Percentiles rank a stretch among this genome's conserved stretches.
phyloP scores from a whole-genome alignment of 148 eudicot species.

The Selenicereus undatus region DNA sequence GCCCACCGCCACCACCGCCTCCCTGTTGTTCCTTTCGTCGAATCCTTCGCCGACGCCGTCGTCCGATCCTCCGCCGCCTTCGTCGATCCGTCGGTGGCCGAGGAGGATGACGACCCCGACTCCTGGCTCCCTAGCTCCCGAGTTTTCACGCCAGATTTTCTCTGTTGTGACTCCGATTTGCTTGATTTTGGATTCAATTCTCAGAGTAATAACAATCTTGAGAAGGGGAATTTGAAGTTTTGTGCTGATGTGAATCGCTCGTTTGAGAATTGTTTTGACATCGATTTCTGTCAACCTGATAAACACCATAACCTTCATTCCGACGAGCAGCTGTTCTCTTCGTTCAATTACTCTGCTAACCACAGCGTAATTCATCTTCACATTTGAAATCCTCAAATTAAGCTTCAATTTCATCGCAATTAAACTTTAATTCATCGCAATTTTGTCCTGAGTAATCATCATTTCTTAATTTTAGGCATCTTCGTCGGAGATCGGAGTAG shows the following conservation, averaged over 20 bases:
- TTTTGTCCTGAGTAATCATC: background rate
- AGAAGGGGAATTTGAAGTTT: conserved; percentile 16
- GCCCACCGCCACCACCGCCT: conserved; percentile 70
- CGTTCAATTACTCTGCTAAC: conserved; percentile 16
- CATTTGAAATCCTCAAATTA: background rate
- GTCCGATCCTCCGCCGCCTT: no score
- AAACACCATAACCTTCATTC: conserved; percentile 37
- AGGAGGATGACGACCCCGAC: conserved; percentile 37
- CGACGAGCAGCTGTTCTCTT: conserved; percentile 28
- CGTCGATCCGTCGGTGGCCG: conserved; percentile 3
- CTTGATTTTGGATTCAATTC: conserved; percentile 35
- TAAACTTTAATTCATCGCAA: background rate
- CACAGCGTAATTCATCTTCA: conserved; percentile 20
- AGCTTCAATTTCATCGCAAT: background rate
- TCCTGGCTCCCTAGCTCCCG: conserved; percentile 44
- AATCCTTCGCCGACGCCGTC: conserved; percentile 22
- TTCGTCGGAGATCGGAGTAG: conserved; percentile 80
- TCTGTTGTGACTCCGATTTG: conserved; percentile 36
- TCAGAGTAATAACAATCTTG: conserved; percentile 5
- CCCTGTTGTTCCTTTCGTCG: conserved; percentile 52
- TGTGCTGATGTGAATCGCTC: conserved; percentile 7
- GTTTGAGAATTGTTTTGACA: conserved; percentile 47
- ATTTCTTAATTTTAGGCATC: conserved; percentile 50
- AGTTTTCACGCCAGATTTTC: conserved; percentile 18
- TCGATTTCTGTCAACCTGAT: conserved; percentile 43